These are phyloP conservation scores for Brassica carinata DNA, from an alignment of 345 rosid genomes.

Conservation along the genomic window DNA sequence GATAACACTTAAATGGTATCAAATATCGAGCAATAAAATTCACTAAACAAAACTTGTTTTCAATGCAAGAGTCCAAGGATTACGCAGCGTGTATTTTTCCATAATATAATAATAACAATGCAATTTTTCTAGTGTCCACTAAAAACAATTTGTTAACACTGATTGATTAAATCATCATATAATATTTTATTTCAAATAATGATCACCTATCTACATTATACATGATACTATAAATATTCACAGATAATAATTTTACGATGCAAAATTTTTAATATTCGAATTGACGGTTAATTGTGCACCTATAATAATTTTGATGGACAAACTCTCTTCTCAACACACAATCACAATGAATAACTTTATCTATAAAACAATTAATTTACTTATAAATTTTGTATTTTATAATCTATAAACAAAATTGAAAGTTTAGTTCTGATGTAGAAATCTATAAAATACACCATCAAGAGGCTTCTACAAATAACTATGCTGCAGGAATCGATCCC, in stretches of 20 bases:
- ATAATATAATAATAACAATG: neutral
- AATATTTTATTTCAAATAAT: neutral
- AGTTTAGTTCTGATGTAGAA: neutral
- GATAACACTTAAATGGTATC: constrained; percentile 25
- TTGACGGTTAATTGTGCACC: too few species aligned
- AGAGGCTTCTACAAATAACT: neutral
- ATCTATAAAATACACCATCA: neutral
- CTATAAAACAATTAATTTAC: too few species aligned
- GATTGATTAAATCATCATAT: neutral
- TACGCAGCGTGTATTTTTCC: constrained; percentile 18
- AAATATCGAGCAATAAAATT: constrained; percentile 18
- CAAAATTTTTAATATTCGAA: too few species aligned
- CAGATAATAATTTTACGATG: too few species aligned
- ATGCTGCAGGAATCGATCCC: neutral
- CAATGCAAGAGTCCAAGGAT: constrained; percentile 37
- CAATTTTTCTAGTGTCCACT: neutral
- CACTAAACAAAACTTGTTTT: constrained; percentile 22
- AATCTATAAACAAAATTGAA: too few species aligned
- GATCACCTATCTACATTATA: too few species aligned
- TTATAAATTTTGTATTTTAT: too few species aligned
- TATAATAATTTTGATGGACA: too few species aligned
- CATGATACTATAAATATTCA: too few species aligned
- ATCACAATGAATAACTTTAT: too few species aligned
- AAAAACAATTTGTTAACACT: neutral
- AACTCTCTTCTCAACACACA: too few species aligned